Evolutionary conservation across 768 basidiomycete species (phyloP).

Genomic region (Paxillus involutus): DNA sequence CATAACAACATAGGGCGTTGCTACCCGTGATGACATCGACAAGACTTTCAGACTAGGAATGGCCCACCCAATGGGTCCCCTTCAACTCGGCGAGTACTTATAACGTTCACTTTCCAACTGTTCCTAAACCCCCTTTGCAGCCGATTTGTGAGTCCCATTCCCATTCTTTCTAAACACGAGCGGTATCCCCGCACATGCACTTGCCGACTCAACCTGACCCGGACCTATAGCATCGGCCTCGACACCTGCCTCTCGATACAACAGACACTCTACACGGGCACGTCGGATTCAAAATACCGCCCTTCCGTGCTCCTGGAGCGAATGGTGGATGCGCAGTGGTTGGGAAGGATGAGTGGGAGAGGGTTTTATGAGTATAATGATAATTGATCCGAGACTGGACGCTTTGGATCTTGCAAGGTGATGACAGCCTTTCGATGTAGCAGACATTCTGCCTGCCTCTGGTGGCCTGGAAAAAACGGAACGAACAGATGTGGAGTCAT

Average conservation of each 20-base stretch:
- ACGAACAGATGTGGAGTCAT: no score
- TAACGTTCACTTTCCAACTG: neutral
- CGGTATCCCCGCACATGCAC: neutral
- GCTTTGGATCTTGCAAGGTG: neutral
- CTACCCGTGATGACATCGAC: constrained; percentile 93
- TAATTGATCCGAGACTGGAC: constrained; percentile 3
- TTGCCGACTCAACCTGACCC: neutral
- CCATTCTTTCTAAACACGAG: no score
- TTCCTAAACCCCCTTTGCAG: constrained; percentile 15
- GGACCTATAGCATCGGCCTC: constrained; percentile 75
- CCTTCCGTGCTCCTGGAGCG: constrained; percentile 86
- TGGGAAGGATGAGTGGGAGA: constrained; percentile 89
- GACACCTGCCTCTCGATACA: constrained; percentile 96
- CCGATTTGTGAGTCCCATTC: constrained; percentile 29
- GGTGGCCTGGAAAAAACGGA: no score
- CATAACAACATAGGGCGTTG: constrained; percentile 62
- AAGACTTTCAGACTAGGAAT: constrained; percentile 91
- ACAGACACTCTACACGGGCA: constrained; percentile 84
- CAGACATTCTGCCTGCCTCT: neutral
- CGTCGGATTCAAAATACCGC: constrained; percentile 92
- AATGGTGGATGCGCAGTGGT: constrained; percentile 97
- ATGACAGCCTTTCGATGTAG: neutral
- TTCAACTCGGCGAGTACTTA: constrained; percentile 66
- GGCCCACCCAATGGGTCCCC: constrained; percentile 93
- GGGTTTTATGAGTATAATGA: constrained; percentile 87